Evolutionary conservation across 768 basidiomycete species (phyloP), one percentile per base, ranked within the genome.

Genomic region (Rhodosporidiobolus odoratus): DNA sequence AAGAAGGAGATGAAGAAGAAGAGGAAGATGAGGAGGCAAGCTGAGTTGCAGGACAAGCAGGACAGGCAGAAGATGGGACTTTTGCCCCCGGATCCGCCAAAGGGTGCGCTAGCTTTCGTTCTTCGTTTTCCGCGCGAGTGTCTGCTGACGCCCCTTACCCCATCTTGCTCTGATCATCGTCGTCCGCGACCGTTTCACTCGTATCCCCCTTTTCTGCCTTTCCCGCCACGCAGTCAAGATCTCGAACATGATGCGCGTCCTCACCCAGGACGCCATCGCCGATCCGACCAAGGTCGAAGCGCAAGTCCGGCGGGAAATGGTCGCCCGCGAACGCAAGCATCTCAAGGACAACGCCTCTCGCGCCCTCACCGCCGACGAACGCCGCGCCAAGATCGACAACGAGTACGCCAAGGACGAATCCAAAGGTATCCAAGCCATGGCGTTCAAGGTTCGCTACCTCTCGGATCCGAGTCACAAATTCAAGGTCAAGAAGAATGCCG

Each of bases 251-350:
- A 98, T 98, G 94, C 92, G 92, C 78, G 96, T 99, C 23, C 83
- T 99, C 35, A 97, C 96, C 0, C 90, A 91, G 15, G 93, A 97
- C 77, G 95, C 94, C 0, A 88, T 99, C 34, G 90, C 92, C 84
- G 96, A 98, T 78, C 96, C 96, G 0, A 99, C 96, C 3, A 88
- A 93, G 60, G 92, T 99, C 5, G 96, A 99, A 79, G 95, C 95
- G 9, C 89, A 91, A 40, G 94, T 99, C 21, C 84, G 92, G 56
- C 84, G 91, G 41, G 96, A 99, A 79, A 95, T 98, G 37, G 90
- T 90, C 0, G 89, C 88, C 83, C 85, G 96, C 72, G 89, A 89
- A 77, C 87, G 92, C 74, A 84, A 83, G 13, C 96, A 99, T 78
- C 91, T 96, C 78, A 91, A 92, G 84, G 90, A 89, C 85, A 99